A percentile compares a stretch with the other conserved stretches of the same genome.
Evolutionary conservation across 257 asterid genomes (phyloP).

Genomic region (Anisodus tanguticus): DNA sequence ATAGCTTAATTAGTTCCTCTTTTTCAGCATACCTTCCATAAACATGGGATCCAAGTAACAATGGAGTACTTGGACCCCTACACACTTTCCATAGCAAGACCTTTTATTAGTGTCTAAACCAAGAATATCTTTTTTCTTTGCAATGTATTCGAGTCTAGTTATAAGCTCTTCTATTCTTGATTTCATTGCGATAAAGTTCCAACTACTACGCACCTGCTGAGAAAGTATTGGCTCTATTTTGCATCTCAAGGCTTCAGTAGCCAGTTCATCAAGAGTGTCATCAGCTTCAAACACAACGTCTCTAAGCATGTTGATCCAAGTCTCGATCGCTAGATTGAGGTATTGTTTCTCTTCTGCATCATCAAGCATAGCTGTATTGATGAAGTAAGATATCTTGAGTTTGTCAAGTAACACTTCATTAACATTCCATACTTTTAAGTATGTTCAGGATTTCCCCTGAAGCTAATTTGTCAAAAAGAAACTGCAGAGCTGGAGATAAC

Average conservation of each 20-base stretch:
- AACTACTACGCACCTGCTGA: slow-evolving; percentile 41
- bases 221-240: slow-evolving; percentile 35
- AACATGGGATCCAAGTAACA: slow-evolving; percentile 46
- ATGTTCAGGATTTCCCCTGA: slow-evolving; percentile 49
- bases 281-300: slow-evolving; percentile 57
- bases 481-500: slow-evolving; percentile 55
- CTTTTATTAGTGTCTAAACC: slow-evolving; percentile 43
- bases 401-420: slow-evolving; percentile 47
- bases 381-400: slow-evolving; percentile 56
- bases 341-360: slow-evolving; percentile 63
- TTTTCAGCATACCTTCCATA: slow-evolving; percentile 49
- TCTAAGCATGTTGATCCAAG: slow-evolving; percentile 55
- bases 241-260: slow-evolving; percentile 54
- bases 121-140: slow-evolving; percentile 51
- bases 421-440: slow-evolving; percentile 44
- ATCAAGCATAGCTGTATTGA: slow-evolving; percentile 51
- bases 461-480: slow-evolving; percentile 53
- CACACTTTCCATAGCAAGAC: slow-evolving; percentile 29
- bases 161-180: slow-evolving; percentile 46
- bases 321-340: slow-evolving; percentile 49
- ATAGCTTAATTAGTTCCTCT: slow-evolving; percentile 44
- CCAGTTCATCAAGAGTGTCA: slow-evolving; percentile 52
- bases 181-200: slow-evolving; percentile 36
- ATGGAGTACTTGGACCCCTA: slow-evolving; percentile 48
- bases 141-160: slow-evolving; percentile 50